These are phyloP conservation scores for Gyromitra esculenta DNA, from an alignment of 2,329 filamentous ascomycete genomes.

Conservation along the genomic window DNA sequence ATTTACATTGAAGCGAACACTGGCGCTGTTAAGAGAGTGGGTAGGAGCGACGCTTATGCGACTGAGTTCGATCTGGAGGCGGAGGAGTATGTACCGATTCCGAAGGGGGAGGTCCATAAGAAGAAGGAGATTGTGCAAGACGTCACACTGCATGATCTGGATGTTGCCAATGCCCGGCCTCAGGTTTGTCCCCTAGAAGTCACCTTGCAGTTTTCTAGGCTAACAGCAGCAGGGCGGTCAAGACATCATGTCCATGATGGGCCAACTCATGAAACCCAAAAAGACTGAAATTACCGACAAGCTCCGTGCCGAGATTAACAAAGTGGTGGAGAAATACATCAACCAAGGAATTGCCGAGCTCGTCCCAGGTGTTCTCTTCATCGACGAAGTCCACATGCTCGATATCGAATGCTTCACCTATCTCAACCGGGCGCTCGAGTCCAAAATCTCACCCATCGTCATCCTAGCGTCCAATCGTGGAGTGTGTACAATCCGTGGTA, in stretches of 20 bases:
- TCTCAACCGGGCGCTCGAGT: conserved; percentile 97
- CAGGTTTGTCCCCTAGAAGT: conserved; percentile 37
- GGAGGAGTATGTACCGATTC: conserved; percentile 98
- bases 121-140: conserved; percentile 99
- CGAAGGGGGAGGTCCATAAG: conserved; percentile 99
- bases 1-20: conserved; percentile 99
- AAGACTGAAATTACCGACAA: conserved; percentile 99
- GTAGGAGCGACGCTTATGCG: conserved; percentile 93
- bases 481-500: conserved; percentile 90
- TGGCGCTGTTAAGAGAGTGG: conserved; percentile 95
- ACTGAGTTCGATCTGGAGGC: conserved; percentile 99
- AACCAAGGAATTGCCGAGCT: conserved; percentile 97
- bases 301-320: conserved; percentile 94
- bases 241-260: conserved; percentile 99
- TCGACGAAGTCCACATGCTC: conserved; percentile 99
- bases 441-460: conserved; percentile 92
- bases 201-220: not conserved
- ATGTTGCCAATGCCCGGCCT: conserved; percentile 92
- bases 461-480: conserved; percentile 97
- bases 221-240: conserved; percentile 79
- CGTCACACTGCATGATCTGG: conserved; percentile 94
- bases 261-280: conserved; percentile 98
- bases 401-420: conserved; percentile 99
- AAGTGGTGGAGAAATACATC: conserved; percentile 98
- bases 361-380: conserved; percentile 97